Conservation (phyloP, 2,329 filamentous ascomycete species). For the Leptoxyphium fumago region DNA sequence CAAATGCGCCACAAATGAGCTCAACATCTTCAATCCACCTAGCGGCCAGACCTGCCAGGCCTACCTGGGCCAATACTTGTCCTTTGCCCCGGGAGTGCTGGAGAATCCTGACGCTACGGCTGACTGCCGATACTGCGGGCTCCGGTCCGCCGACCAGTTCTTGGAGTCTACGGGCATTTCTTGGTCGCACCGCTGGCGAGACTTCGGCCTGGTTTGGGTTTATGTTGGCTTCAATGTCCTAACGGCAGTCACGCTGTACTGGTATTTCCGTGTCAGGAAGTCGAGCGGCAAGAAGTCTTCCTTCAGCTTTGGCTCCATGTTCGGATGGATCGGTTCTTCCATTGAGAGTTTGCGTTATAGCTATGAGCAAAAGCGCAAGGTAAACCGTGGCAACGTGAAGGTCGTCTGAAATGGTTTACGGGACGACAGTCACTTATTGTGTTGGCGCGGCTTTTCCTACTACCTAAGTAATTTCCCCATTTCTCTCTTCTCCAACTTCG, state of each 20-base stretch:
- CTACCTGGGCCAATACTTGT: slow-evolving; percentile 31
- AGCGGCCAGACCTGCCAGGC: slow-evolving; percentile 25
- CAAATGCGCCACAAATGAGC: slow-evolving; percentile 31
- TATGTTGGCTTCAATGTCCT: slow-evolving; percentile 51
- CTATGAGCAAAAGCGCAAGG: not conserved
- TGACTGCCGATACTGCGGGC: slow-evolving; percentile 36
- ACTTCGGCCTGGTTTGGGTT: slow-evolving; percentile 55
- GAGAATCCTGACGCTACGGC: slow-evolving; percentile 29
- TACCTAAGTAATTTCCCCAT: no score
- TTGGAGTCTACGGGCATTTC: slow-evolving; percentile 27
- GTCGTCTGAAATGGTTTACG: not conserved
- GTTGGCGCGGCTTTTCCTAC: no score
- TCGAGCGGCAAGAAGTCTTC: slow-evolving; percentile 5
- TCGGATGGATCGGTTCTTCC: not conserved
- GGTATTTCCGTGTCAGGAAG: slow-evolving; percentile 40
- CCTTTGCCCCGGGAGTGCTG: slow-evolving; percentile 25
- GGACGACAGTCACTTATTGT: no score
- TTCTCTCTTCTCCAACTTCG: no score
- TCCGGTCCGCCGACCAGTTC: slow-evolving; percentile 33
- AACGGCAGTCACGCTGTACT: slow-evolving; percentile 47
- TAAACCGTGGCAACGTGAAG: not conserved
- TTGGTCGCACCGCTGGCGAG: slow-evolving; percentile 45
- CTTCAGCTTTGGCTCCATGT: not conserved
- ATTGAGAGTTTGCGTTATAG: not conserved
- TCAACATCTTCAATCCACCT: slow-evolving; percentile 26